These are phyloP conservation scores for Acanthamoeba royreba DNA, from an alignment of 208 protist genomes.

Conservation along the genomic window DNA sequence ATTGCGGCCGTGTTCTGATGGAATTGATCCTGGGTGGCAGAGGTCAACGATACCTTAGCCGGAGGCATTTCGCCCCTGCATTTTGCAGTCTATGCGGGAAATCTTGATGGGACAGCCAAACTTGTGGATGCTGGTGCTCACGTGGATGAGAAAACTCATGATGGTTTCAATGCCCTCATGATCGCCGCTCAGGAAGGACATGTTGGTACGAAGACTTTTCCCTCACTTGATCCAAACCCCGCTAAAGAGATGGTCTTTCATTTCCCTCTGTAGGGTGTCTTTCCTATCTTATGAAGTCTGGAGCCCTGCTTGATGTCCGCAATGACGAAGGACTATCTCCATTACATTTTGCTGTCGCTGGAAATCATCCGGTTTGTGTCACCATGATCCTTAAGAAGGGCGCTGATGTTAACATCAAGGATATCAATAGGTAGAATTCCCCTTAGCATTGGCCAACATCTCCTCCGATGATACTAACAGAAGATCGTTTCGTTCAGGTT, in stretches of 20 bases:
- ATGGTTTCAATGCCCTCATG: constrained; percentile 36
- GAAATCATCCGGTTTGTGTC: not conserved
- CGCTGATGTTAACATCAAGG: constrained; percentile 31
- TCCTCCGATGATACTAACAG: too few relatives aligned
- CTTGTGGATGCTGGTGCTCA: constrained; percentile 1
- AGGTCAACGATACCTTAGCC: constrained; percentile 1
- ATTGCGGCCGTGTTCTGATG: not conserved
- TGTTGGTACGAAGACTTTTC: not conserved
- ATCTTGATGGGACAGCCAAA: not conserved
- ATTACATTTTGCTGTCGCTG: constrained; percentile 22
- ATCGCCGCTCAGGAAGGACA: constrained; percentile 22
- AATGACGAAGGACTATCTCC: constrained; percentile 9
- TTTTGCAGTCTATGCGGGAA: constrained; percentile 28
- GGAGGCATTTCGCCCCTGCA: constrained; percentile 16
- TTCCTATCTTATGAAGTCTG: not conserved
- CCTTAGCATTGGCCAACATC: too few relatives aligned
- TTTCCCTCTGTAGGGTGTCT: not conserved
- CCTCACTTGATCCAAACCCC: not conserved
- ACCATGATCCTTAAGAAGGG: not conserved
- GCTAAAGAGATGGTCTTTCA: not conserved
- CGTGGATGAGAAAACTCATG: not conserved
- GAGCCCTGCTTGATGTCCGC: not conserved
- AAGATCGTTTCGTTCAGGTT: not conserved
- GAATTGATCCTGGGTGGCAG: not conserved
- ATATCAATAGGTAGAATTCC: not conserved